phyloP scores from a whole-genome alignment of 768 basidiomycete species.

The Pholiota conissans region DNA sequence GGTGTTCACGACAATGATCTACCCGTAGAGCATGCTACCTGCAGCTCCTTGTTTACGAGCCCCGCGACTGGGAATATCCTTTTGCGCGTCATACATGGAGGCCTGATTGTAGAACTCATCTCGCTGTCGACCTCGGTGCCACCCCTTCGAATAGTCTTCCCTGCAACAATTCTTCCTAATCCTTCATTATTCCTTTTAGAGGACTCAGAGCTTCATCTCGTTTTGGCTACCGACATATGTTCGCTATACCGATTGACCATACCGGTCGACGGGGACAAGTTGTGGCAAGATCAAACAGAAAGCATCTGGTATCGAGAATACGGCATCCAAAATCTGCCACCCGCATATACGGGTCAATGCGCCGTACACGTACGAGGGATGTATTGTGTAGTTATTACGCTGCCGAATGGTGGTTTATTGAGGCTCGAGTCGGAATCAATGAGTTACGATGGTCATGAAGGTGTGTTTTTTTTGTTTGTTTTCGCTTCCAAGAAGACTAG shows the following conservation, averaged over 20 bases:
- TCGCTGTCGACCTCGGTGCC: conserved; percentile 67
- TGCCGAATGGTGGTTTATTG: conserved; percentile 63
- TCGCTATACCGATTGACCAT: conserved; percentile 75
- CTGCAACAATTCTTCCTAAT: conserved; percentile 60
- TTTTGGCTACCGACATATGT: conserved; percentile 65
- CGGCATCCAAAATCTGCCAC: conserved; percentile 50
- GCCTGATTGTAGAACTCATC: conserved; percentile 71
- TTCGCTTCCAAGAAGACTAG: conserved; percentile 11
- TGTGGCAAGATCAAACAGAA: conserved; percentile 58
- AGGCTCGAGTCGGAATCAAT: conserved; percentile 67
- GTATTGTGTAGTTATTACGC: conserved; percentile 62
- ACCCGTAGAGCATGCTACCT: conserved; percentile 73
- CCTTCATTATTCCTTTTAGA: conserved; percentile 66
- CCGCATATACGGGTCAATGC: conserved; percentile 36
- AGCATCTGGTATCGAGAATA: conserved; percentile 69
- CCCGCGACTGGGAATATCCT: conserved; percentile 64
- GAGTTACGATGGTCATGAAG: conserved; percentile 54
- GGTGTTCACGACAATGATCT: conserved; percentile 41
- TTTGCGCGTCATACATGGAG: conserved; percentile 72
- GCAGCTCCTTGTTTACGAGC: conserved; percentile 57
- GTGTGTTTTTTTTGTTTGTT: conserved; percentile 38
- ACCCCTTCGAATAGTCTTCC: conserved; percentile 79
- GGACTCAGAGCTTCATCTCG: conserved; percentile 60
- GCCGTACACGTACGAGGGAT: conserved; percentile 68
- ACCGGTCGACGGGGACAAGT: conserved; percentile 50